A percentile compares a stretch with the other conserved stretches of the same genome.
These are phyloP conservation scores for Berberis vulgaris DNA, from an alignment of 164 flowering plant species.

Conservation along the genomic window DNA sequence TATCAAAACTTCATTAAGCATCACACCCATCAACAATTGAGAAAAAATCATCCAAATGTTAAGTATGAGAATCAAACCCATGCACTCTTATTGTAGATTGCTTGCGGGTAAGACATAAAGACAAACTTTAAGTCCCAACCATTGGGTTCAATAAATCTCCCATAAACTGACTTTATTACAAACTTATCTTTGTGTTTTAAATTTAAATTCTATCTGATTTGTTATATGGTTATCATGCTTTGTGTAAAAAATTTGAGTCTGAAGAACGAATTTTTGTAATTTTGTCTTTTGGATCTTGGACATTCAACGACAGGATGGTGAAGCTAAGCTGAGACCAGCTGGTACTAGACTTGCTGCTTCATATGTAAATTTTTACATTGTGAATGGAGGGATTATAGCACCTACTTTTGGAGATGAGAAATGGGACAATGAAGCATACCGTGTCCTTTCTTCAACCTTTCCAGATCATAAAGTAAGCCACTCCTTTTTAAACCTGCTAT, in stretches of 20 bases:
- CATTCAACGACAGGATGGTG: slow-evolving; percentile 37
- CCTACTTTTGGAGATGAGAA: slow-evolving; percentile 86
- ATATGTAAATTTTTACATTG: slow-evolving; percentile 88
- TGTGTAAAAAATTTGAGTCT: not conserved
- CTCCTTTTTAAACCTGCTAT: not conserved
- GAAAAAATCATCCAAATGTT: too few species aligned
- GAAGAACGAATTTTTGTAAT: not conserved
- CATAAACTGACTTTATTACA: too few species aligned
- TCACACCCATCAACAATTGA: too few species aligned
- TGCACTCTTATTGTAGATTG: too few species aligned
- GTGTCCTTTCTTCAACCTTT: slow-evolving; percentile 61
- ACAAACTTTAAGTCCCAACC: too few species aligned
- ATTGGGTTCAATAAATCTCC: too few species aligned
- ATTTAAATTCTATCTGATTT: too few species aligned
- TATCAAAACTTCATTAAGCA: too few species aligned
- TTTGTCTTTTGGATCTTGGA: slow-evolving; percentile 1
- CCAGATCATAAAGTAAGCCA: slow-evolving; percentile 60
- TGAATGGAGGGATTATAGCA: slow-evolving; percentile 73
- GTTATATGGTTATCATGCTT: too few species aligned
- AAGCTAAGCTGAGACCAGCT: slow-evolving; percentile 60
- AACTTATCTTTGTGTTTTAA: too few species aligned
- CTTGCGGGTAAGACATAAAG: too few species aligned
- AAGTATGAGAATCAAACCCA: too few species aligned
- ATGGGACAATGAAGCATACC: slow-evolving; percentile 76
- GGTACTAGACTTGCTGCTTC: slow-evolving; percentile 90